Conservation (phyloP, 2,329 filamentous ascomycete species). For the Diaporthe sp. region DNA sequence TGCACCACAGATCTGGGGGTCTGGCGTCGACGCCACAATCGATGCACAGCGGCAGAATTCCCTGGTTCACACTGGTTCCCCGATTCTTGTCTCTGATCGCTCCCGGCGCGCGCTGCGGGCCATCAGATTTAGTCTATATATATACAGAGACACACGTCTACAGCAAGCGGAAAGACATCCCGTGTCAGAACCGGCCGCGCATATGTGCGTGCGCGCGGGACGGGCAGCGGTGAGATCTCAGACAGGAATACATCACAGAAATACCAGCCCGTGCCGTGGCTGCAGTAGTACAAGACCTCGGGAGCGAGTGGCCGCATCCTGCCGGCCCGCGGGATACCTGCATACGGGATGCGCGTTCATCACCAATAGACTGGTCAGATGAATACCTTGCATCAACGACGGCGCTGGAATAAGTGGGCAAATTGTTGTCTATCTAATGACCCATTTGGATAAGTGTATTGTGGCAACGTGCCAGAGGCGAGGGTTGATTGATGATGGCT, state of each 20-base stretch:
- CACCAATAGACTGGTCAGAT: constrained; percentile 8
- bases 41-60: constrained; percentile 11
- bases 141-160: background rate
- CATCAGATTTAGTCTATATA: too few relatives aligned
- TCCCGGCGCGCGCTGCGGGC: background rate
- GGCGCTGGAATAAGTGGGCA: background rate
- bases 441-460: background rate
- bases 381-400: constrained; percentile 3
- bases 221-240: constrained; percentile 31
- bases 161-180: constrained; percentile 8
- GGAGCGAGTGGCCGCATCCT: constrained; percentile 24
- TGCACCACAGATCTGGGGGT: constrained; percentile 18
- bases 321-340: constrained; percentile 16
- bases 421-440: background rate
- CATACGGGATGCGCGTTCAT: background rate
- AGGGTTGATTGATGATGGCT: background rate
- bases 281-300: constrained; percentile 13
- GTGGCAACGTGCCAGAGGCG: background rate
- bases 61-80: background rate
- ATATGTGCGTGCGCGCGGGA: background rate
- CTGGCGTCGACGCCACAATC: constrained; percentile 23
- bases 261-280: constrained; percentile 28
- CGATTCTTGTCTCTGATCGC: constrained; percentile 3
- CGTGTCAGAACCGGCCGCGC: background rate
- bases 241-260: constrained; percentile 18